Evolutionary conservation across 2,329 filamentous ascomycete species (phyloP).

Genomic region (Trichoderma pleuroti): DNA sequence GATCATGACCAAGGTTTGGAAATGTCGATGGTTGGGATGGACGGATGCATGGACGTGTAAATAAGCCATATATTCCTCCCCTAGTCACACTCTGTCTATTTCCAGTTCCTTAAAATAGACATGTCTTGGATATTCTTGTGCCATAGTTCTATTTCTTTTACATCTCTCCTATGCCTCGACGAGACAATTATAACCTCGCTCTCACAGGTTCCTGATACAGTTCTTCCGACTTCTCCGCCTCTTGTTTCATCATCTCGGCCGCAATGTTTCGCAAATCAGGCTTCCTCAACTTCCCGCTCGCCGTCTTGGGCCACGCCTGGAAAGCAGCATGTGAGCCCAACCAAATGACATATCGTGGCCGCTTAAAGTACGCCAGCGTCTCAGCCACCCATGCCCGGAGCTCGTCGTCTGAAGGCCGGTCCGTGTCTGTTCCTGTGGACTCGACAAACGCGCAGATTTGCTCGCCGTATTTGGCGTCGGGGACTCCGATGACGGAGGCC

Average conservation of each 20-base stretch:
- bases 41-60: no score
- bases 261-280: background rate
- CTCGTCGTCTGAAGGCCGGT: background rate
- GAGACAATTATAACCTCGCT: background rate
- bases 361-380: conserved; percentile 1
- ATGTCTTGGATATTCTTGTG: no score
- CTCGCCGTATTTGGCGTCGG: conserved; percentile 74
- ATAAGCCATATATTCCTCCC: no score
- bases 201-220: background rate
- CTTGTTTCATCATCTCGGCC: background rate
- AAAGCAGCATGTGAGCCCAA: background rate
- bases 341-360: conserved; percentile 1
- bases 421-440: background rate
- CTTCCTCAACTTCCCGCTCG: background rate
- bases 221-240: background rate
- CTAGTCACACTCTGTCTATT: no score
- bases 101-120: no score
- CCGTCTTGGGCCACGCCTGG: background rate
- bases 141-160: no score
- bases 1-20: no score
- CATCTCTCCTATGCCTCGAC: background rate
- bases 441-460: conserved; percentile 70
- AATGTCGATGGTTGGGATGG: no score
- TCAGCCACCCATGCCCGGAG: background rate
- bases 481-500: conserved; percentile 71